Conservation (phyloP, 768 basidiomycete genomes). For the Candolleomyces aberdarensis region DNA sequence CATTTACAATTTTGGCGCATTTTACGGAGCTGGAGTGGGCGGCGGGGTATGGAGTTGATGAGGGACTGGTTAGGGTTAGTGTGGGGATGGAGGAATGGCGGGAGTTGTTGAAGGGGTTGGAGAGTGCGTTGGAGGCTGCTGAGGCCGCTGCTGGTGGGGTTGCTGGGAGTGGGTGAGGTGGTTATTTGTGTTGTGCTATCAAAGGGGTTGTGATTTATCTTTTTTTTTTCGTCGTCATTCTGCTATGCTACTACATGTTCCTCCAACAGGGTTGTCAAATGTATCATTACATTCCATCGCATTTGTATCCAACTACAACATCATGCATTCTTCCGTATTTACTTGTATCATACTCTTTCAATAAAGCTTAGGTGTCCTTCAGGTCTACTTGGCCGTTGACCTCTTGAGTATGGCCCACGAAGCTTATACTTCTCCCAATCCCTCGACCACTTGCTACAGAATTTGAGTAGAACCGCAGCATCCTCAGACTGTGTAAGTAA, state of each 20-base stretch:
- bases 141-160: slow-evolving; percentile 50
- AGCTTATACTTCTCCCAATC: too few relatives aligned
- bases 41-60: slow-evolving; percentile 79
- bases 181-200: too few relatives aligned
- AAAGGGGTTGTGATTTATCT: neutral
- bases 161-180: neutral
- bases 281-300: slow-evolving; percentile 35
- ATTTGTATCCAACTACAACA: slow-evolving; percentile 46
- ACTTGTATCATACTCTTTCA: too few relatives aligned
- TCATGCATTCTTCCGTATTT: neutral
- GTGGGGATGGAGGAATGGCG: slow-evolving; percentile 81
- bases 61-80: slow-evolving; percentile 79
- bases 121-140: slow-evolving; percentile 67
- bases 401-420: too few relatives aligned
- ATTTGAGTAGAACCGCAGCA: too few relatives aligned
- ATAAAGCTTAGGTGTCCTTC: too few relatives aligned
- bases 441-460: too few relatives aligned
- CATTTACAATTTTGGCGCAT: slow-evolving; percentile 91
- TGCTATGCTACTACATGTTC: slow-evolving; percentile 5
- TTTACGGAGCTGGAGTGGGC: slow-evolving; percentile 92
- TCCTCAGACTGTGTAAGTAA: too few relatives aligned
- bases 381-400: too few relatives aligned
- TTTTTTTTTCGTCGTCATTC: slow-evolving; percentile 1
- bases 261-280: slow-evolving; percentile 31
- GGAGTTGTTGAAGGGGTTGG: slow-evolving; percentile 56